Base-by-base conservation (phyloP, 1,284 basidiomycete genomes). In the Malassezia caprae region DNA sequence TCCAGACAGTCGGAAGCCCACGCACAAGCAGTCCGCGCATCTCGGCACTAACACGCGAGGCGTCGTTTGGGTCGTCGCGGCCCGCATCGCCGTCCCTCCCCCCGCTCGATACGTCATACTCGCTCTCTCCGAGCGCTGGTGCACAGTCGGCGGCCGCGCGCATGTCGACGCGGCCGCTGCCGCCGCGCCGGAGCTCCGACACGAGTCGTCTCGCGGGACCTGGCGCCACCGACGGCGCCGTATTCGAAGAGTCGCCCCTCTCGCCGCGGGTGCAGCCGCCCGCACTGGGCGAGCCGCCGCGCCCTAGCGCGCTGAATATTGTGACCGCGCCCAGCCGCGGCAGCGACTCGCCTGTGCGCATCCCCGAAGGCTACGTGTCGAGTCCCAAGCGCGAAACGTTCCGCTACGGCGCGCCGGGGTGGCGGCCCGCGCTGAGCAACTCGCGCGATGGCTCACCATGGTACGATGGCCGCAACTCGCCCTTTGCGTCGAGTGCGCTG, bases 41-140 rank as follows among this genome's bases (percentile, higher is more conserved):
- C 49, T 68, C 66, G 47, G 67, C 66, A 28, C 56, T 72, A n/a
- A 60, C 67, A 11, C 60, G 69, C 4, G 68, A 72, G 43, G 67
- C 68, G 4, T 58, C 67, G 11, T 48, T 66, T 19, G 59, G 56
- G 31, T 56, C 51, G 13, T 59, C 67, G 35, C 62, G 67, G 21
- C 65, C 65, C 1, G 60, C 59, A 3, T 67, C 64, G 8, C 67
- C 65, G 3, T 55, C 61, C 10, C 30, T 34, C 46, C 54, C 3
- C 3, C 12, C 30, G 4, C 15, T 17, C 34, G 56, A 58, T 21
- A 51, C 59, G 10, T 58, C 60, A 2, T 60, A 56, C n/a, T 64
- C 66, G 17, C 57, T 57, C 3, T 68, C 66, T 23, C 61, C 62
- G 10, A 31, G 24, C 13, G 15, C 39, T 2, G 50, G 31, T 12